Conservation (phyloP, 2,329 filamentous ascomycete species). For the Alternaria sp. region DNA sequence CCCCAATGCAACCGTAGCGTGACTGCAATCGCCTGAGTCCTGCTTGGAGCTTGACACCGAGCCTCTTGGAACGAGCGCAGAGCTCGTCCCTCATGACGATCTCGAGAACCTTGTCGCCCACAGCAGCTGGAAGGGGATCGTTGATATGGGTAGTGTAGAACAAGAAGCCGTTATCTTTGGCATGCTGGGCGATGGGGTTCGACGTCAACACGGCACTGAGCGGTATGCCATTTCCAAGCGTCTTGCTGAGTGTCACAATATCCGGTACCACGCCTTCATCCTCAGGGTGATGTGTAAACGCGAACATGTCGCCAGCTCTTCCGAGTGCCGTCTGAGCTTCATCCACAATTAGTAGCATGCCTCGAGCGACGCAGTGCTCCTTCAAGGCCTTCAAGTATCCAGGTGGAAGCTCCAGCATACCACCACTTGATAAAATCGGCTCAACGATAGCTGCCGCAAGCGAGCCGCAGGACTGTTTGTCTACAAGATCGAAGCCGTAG, state of each 20-base stretch:
- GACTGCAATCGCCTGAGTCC: constrained; percentile 56
- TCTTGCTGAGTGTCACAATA: constrained; percentile 67
- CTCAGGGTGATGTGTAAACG: constrained; percentile 36
- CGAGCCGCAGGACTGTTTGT: constrained; percentile 65
- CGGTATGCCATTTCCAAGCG: constrained; percentile 66
- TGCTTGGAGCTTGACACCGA: constrained; percentile 56
- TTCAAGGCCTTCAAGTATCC: constrained; percentile 66
- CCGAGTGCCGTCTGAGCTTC: constrained; percentile 49
- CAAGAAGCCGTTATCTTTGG: constrained; percentile 58
- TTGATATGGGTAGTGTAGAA: constrained; percentile 70
- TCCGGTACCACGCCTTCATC: constrained; percentile 53
- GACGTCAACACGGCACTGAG: constrained; percentile 65
- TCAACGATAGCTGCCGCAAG: constrained; percentile 69
- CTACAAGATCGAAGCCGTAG: constrained; percentile 67
- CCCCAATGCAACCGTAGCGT: constrained; percentile 67
- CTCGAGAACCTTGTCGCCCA: constrained; percentile 67
- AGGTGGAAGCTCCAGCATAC: constrained; percentile 64
- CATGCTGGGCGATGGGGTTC: constrained; percentile 58
- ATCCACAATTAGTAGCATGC: constrained; percentile 47
- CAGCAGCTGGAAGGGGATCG: constrained; percentile 65
- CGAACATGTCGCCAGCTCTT: constrained; percentile 59
- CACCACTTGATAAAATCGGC: constrained; percentile 64
- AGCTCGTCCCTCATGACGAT: constrained; percentile 65
- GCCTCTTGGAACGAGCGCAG: constrained; percentile 52
- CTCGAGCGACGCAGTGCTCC: constrained; percentile 42